Evolutionary conservation across 441 rosid genomes (phyloP), one percentile per base, ranked within the genome.

Genomic region (Lepidium campestre): DNA sequence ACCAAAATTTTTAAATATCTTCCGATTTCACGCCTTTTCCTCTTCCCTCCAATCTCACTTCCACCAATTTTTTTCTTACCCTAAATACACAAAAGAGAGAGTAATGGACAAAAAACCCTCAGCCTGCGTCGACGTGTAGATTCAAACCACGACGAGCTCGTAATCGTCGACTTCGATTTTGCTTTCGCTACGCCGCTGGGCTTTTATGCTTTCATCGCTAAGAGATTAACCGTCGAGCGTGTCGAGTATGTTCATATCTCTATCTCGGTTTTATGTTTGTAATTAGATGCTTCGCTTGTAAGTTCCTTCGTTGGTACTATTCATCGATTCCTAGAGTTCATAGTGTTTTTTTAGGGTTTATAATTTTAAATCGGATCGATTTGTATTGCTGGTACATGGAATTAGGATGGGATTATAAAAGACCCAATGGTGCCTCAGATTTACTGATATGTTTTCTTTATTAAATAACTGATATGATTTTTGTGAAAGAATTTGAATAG

Each of bases 161-260:
- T 61, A 11, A 49, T 11, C 65, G 46, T 32, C 58, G 59, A 57
- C 27, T 27, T 61, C 60, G 55, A 34, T 52, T 7, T 29, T 42
- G 34, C 13, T 52, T 7, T 54, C 59, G 37, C 64, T 20, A 27
- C 45, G 35, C 68, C 37, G 20, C 48, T 57, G 71, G 75, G 55
- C 14, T 49, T 57, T 20, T 13, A 48, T 41, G 61, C 41, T 18
- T 49, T 8, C 55, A 14, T 46, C 52, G 52, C 58, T 25, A 37
- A 71, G 50, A 55, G 42, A 53, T 45, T 55, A 62, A 63, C 44
- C 41, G 31, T 64, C 66, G 60, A 64, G 20, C 31, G 17, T 29
- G 17, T 54, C 64, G 60, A 57, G 75, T 57, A 17, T 31, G 39
- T 25, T 65, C 50, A 18, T n/a, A 45, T 56, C 22, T 62, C 50